Percentiles rank a stretch among this genome's conserved stretches.
Evolutionary conservation across 495 filamentous ascomycete species (phyloP).

Genomic region (Cenococcum geophilum): DNA sequence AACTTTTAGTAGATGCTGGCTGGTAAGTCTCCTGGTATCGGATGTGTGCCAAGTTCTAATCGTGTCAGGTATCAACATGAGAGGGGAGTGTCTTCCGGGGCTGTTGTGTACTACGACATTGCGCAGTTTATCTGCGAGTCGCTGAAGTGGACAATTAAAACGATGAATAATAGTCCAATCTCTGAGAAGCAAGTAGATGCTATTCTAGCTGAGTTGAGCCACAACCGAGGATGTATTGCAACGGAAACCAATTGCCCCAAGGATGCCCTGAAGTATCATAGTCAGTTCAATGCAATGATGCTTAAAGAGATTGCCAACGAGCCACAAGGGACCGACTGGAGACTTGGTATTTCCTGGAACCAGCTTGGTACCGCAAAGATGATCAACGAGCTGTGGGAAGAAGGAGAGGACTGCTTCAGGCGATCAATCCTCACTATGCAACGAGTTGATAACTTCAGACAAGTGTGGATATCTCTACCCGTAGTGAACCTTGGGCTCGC

Average conservation of each 20-base stretch:
- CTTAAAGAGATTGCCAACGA: neutral
- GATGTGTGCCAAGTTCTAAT: neutral
- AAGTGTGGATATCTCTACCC: slow-evolving; percentile 23
- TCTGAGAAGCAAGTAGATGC: slow-evolving; percentile 3
- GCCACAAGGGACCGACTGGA: neutral
- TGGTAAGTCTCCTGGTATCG: slow-evolving; percentile 10
- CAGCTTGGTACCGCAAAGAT: slow-evolving; percentile 9
- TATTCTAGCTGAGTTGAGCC: neutral
- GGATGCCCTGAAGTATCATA: slow-evolving; percentile 1
- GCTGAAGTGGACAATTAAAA: slow-evolving; percentile 3
- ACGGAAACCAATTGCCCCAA: slow-evolving; percentile 4
- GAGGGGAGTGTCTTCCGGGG: slow-evolving; percentile 12
- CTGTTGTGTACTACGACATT: slow-evolving; percentile 11
- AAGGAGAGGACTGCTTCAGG: slow-evolving; percentile 9
- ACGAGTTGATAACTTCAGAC: neutral
- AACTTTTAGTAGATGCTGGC: slow-evolving; percentile 11
- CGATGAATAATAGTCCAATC: neutral
- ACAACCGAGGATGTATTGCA: slow-evolving; percentile 11
- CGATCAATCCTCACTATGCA: neutral
- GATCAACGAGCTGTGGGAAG: slow-evolving; percentile 5
- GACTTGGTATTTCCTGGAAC: slow-evolving; percentile 13
- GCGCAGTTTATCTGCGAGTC: slow-evolving; percentile 22
- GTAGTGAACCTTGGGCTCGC: slow-evolving; percentile 31
- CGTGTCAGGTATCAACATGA: slow-evolving; percentile 21
- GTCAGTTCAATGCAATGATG: slow-evolving; percentile 9